These are phyloP conservation scores for Talaromyces atroroseus DNA, from an alignment of 2,329 filamentous ascomycete genomes.

Conservation along the genomic window DNA sequence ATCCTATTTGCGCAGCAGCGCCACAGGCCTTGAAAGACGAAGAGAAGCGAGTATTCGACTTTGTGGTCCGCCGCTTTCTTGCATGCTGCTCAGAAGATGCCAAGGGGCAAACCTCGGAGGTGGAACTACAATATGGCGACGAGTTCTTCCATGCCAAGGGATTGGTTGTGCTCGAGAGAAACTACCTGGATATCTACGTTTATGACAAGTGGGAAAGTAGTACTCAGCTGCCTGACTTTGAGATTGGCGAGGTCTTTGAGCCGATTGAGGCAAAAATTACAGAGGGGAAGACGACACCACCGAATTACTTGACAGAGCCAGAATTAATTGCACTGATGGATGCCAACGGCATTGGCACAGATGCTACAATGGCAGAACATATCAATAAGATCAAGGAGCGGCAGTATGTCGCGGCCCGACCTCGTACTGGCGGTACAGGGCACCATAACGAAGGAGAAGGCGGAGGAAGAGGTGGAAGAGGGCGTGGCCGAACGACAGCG, in stretches of 20 bases:
- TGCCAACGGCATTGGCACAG: conserved; percentile 94
- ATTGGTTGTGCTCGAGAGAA: conserved; percentile 76
- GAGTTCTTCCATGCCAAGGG: conserved; percentile 80
- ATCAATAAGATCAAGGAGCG: conserved; percentile 92
- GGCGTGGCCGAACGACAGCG: conserved; percentile 3
- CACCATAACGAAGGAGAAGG: not conserved
- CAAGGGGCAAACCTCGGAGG: conserved; percentile 74
- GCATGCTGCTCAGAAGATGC: conserved; percentile 96
- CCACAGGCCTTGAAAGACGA: conserved; percentile 55
- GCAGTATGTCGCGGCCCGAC: conserved; percentile 70
- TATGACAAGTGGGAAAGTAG: conserved; percentile 97
- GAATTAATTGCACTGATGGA: conserved; percentile 97
- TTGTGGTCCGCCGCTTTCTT: conserved; percentile 83
- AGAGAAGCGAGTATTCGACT: conserved; percentile 81
- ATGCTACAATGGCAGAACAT: conserved; percentile 98
- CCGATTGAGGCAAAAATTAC: conserved; percentile 83
- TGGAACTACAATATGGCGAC: conserved; percentile 77
- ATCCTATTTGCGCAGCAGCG: conserved; percentile 81
- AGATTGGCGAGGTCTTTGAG: conserved; percentile 72
- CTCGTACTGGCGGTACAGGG: conserved; percentile 21
- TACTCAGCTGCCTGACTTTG: conserved; percentile 72
- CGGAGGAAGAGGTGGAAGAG: conserved; percentile 7
- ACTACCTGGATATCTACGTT: conserved; percentile 91
- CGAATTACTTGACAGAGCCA: conserved; percentile 85
- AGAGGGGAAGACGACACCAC: conserved; percentile 83